Evolutionary conservation across 345 rosid species (phyloP).

Genomic region (Noccaea bulbosa): DNA sequence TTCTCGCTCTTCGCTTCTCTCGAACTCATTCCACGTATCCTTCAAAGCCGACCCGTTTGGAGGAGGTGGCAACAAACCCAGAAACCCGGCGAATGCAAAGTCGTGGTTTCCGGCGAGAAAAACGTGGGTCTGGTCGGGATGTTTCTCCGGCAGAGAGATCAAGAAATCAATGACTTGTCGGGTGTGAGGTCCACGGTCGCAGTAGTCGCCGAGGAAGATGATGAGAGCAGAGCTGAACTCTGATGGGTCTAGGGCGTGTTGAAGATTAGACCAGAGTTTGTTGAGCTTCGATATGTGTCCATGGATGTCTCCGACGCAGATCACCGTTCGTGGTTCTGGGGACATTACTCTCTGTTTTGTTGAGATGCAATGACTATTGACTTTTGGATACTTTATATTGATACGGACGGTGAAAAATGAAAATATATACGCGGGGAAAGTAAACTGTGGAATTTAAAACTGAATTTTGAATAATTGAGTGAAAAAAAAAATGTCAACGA

Average conservation of each 20-base stretch:
- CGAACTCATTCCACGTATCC: slow-evolving; percentile 71
- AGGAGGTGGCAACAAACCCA: slow-evolving; percentile 59
- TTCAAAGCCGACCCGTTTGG: slow-evolving; percentile 50
- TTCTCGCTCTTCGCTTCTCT: slow-evolving; percentile 62
- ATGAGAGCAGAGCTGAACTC: slow-evolving; percentile 64
- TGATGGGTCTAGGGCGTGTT: slow-evolving; percentile 45
- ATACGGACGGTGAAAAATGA: too few species aligned
- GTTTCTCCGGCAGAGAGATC: slow-evolving; percentile 50
- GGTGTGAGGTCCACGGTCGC: slow-evolving; percentile 84
- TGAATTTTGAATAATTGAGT: too few species aligned
- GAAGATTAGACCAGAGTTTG: slow-evolving; percentile 74
- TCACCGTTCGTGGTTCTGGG: slow-evolving; percentile 4
- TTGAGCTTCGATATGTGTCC: slow-evolving; percentile 67
- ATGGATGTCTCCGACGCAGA: slow-evolving; percentile 85
- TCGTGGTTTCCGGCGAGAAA: slow-evolving; percentile 81
- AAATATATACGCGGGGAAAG: too few species aligned
- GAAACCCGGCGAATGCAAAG: slow-evolving; percentile 70
- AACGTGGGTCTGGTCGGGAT: slow-evolving; percentile 65
- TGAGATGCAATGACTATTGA: not conserved
- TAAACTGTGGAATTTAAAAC: too few species aligned
- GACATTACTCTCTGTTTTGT: not conserved
- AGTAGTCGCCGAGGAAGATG: slow-evolving; percentile 89
- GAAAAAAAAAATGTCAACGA: too few species aligned
- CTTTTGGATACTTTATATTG: not conserved
- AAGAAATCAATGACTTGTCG: slow-evolving; percentile 67